phyloP scores from a whole-genome alignment of 1,139 yeast species.

The Arxiozyma telluris region DNA sequence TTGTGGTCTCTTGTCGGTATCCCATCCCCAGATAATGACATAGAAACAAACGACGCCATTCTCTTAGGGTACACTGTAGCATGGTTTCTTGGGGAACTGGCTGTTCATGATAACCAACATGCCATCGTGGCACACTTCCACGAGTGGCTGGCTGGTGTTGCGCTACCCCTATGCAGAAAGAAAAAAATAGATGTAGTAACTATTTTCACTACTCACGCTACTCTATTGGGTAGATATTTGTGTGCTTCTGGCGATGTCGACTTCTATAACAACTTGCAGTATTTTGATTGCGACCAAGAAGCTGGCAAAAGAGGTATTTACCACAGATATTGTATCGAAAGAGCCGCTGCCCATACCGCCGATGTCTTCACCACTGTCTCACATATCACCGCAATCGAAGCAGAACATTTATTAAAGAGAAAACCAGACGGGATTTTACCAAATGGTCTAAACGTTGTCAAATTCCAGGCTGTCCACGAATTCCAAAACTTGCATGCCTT shows the following conservation, averaged over 20 bases:
- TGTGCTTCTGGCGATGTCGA: slow-evolving; percentile 87
- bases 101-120: slow-evolving; percentile 67
- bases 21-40: slow-evolving; percentile 85
- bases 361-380: slow-evolving; percentile 97
- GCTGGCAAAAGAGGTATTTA: slow-evolving; percentile 97
- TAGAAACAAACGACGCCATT: slow-evolving; percentile 86
- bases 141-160: slow-evolving; percentile 98
- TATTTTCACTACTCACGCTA: slow-evolving; percentile 95
- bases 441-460: slow-evolving; percentile 90
- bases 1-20: slow-evolving; percentile 87
- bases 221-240: slow-evolving; percentile 84
- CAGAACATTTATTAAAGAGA: slow-evolving; percentile 85
- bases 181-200: slow-evolving; percentile 91
- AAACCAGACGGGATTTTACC: slow-evolving; percentile 98
- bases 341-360: slow-evolving; percentile 92
- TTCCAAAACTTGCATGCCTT: slow-evolving; percentile 93
- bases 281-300: slow-evolving; percentile 93
- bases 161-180: slow-evolving; percentile 84
- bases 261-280: slow-evolving; percentile 82
- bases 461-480: slow-evolving; percentile 95
- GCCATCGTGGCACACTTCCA: slow-evolving; percentile 94
- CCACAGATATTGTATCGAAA: slow-evolving; percentile 92
- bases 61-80: slow-evolving; percentile 88
- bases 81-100: slow-evolving; percentile 94
- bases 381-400: slow-evolving; percentile 90